A percentile compares a stretch with the other conserved stretches of the same genome.
These are phyloP conservation scores for Penicillium paradoxum DNA, from an alignment of 495 filamentous ascomycete genomes.

Conservation along the genomic window DNA sequence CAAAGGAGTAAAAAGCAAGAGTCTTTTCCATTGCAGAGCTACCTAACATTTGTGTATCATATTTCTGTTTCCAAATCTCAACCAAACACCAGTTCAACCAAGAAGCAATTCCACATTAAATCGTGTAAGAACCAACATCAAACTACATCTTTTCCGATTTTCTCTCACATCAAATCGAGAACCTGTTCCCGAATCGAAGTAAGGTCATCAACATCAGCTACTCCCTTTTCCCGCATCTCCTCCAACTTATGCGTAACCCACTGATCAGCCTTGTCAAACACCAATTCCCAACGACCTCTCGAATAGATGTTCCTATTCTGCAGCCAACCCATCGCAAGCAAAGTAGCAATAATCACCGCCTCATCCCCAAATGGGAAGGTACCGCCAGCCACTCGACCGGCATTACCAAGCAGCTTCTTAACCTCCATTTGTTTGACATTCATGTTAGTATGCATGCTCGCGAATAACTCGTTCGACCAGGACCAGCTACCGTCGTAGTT, in stretches of 20 bases:
- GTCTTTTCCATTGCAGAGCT: too few relatives aligned
- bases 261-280: slow-evolving; percentile 31
- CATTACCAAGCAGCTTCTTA: too few relatives aligned
- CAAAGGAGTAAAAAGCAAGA: too few relatives aligned
- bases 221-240: not conserved
- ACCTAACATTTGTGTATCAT: too few relatives aligned
- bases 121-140: too few relatives aligned
- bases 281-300: slow-evolving; percentile 52
- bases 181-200: not conserved
- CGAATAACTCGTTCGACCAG: slow-evolving; percentile 6
- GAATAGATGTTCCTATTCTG: slow-evolving; percentile 32
- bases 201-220: not conserved
- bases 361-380: not conserved
- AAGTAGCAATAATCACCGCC: slow-evolving; percentile 35
- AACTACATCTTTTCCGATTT: too few relatives aligned
- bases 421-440: not conserved
- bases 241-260: slow-evolving; percentile 20
- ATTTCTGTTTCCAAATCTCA: too few relatives aligned
- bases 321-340: slow-evolving; percentile 47
- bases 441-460: not conserved
- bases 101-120: too few relatives aligned
- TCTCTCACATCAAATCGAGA: not conserved
- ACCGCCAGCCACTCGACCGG: not conserved
- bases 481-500: slow-evolving; percentile 10
- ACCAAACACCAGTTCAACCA: too few relatives aligned